Evolutionary conservation across 2,329 filamentous ascomycete genomes (phyloP).

Genomic region (Aspergillus tanneri): DNA sequence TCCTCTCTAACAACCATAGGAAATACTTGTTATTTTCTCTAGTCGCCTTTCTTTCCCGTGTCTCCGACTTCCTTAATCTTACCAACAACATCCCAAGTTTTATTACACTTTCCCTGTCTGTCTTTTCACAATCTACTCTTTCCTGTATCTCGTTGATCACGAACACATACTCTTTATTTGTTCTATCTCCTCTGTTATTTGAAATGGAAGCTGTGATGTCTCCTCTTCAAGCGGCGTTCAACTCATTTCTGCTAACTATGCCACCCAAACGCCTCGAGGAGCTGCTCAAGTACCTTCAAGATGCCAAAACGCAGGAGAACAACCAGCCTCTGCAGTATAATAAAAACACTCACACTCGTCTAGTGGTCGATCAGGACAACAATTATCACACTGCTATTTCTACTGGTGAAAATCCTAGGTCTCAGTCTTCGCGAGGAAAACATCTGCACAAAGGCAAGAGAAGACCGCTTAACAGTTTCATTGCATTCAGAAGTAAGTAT

Average conservation of each 20-base stretch:
- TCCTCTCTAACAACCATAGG: slow-evolving; percentile 3
- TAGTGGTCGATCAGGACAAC: slow-evolving; percentile 5
- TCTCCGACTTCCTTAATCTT: slow-evolving; percentile 1
- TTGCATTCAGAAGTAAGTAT: slow-evolving; percentile 39
- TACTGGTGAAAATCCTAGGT: slow-evolving; percentile 9
- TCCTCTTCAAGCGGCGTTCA: slow-evolving; percentile 28
- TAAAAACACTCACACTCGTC: slow-evolving; percentile 4
- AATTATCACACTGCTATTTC: slow-evolving; percentile 7
- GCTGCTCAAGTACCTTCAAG: slow-evolving; percentile 21
- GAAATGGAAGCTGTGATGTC: slow-evolving; percentile 19
- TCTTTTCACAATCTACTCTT: background rate
- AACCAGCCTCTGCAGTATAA: slow-evolving; percentile 5
- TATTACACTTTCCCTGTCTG: background rate
- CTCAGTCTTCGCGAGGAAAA: slow-evolving; percentile 19
- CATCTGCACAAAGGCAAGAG: slow-evolving; percentile 22
- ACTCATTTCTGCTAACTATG: slow-evolving; percentile 26
- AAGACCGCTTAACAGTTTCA: slow-evolving; percentile 40
- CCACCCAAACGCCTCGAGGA: slow-evolving; percentile 25
- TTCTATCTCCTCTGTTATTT: background rate
- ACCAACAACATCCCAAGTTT: background rate
- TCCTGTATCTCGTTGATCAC: background rate
- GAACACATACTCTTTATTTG: background rate
- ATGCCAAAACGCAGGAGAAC: slow-evolving; percentile 10
- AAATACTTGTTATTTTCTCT: background rate
- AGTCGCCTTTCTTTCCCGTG: background rate